Base-by-base conservation (phyloP, 169 alveolate genomes). In the Plasmodium fragile region DNA sequence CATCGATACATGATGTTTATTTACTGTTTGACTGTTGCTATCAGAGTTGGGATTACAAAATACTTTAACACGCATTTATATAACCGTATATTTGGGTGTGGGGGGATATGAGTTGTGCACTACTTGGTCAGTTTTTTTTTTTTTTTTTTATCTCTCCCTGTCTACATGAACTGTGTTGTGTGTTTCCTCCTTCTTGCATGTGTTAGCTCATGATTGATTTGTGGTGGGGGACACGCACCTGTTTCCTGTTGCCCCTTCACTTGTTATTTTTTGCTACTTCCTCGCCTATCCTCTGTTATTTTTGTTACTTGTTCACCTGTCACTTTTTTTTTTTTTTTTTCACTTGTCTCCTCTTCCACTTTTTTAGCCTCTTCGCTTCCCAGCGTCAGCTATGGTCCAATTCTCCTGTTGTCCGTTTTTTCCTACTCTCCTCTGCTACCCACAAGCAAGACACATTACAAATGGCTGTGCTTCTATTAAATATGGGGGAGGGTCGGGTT, bases 391-490 rank as follows among this genome's bases (percentile, higher is more conserved):
- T 59, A 22, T n/a, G 34, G n/a, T 59, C 75, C 75, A 22, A 59
- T 59, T 59, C 75, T n/a, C 75, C 75, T 59, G 16, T 8, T 18
- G n/a, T 25, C 28, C 75, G 36, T 0, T 59, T 59, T 59, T 11
- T 13, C 28, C 36, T 59, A 59, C 75, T 59, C 75, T 59, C 75
- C 75, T 59, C 75, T 59, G 75, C 75, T 59, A 59, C 75, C 75
- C 75, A 59, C 8, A 59, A 3, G 6, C 36, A 8, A 34, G 36
- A 59, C 28, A 59, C 75, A 59, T 59, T 59, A 59, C 75, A 59
- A 25, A 22, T 59, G 28, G 75, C 75, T 59, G 34, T 59, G 34
- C 36, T 59, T 13, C 75, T 2, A 59, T 16, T 59, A 59, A 59
- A 59, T 59, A 11, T 18, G 34, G 28, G 34, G 34, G 75, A 59